Evolutionary conservation across 2,329 filamentous ascomycete genomes (phyloP).

Genomic region (Neoscytalidium dimidiatum): DNA sequence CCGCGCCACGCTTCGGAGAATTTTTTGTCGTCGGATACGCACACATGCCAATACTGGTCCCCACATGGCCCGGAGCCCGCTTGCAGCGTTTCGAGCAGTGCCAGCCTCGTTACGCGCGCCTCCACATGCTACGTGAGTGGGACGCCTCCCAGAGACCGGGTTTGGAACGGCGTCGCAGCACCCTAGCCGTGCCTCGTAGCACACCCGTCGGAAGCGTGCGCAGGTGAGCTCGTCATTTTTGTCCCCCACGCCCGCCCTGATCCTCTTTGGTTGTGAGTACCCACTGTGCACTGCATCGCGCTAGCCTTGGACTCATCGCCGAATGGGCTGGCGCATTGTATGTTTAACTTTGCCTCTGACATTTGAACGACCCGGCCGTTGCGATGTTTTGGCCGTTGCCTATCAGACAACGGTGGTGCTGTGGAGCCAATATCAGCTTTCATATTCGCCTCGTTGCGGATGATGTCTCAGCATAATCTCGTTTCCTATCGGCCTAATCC

Average conservation of each 20-base stretch:
- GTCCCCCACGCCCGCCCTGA: background rate
- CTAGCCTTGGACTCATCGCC: conserved; percentile 9
- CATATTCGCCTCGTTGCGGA: background rate
- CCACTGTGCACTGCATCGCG: conserved; percentile 8
- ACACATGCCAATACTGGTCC: conserved; percentile 2
- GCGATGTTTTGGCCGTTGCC: background rate
- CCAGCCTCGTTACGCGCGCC: background rate
- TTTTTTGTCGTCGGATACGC: background rate
- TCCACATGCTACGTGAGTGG: background rate
- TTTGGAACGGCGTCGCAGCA: conserved; percentile 3
- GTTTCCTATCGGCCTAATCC: background rate
- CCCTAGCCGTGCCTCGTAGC: background rate
- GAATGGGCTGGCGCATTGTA: background rate
- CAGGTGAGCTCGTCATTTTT: background rate
- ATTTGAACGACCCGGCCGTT: background rate
- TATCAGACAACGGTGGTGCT: background rate
- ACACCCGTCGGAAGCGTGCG: conserved; percentile 8
- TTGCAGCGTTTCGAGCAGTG: background rate
- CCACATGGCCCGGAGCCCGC: conserved; percentile 6
- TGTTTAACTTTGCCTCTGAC: conserved; percentile 2
- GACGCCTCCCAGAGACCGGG: conserved; percentile 6
- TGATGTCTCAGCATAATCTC: background rate
- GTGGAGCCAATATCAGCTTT: background rate
- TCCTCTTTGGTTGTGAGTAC: background rate
- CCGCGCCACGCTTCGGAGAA: conserved; percentile 11